Evolutionary conservation across 192 early-diverging fungal genomes (phyloP), one percentile per base, ranked within the genome.

Genomic region (Coemansia aciculifera): DNA sequence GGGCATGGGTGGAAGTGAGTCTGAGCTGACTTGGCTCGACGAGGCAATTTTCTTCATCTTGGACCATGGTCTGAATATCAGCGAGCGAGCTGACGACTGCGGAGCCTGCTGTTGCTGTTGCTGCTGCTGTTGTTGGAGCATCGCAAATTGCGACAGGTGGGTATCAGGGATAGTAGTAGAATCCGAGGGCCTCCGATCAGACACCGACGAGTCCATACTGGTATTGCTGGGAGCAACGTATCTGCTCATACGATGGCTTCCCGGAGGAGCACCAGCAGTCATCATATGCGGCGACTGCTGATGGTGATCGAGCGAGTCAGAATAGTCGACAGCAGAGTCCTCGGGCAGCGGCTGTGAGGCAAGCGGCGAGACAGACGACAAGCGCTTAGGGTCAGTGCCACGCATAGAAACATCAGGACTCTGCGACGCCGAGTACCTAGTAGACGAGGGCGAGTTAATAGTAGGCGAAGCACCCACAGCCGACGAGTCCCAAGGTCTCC

Each of bases 11-110:
- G 75, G 68, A 36, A 68, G 68, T 21, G 74, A 67, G 24, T 82
- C 72, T 3, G 71, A 34, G 59, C 68, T 64, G 62, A 77, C 75
- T 23, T 77, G 74, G 68, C 40, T 74, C 5, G 71, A 77, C 7
- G 79, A 82, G 0, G 80, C 68, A 3, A 78, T 77, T 56, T 83
- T 83, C 31, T 83, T 83, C 68, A 83, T 74, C 60, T 78, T 83
- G n/a, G 75, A 71, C 80, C 80, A 83, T 3, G 80, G 80, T 3
- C 75, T 65, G 46, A 83, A 83, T 24, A 78, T 73, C 29, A 72
- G 51, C 34, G 80, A 74, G 38, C 80, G 75, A 19, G 80, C 54
- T 3, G 74, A 76, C 1, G 57, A 52, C 38, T 66, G 74, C 15
- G 61, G 72, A 40, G 66, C 68, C 15, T 48, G 68, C 36, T 66